Conservation (phyloP, 1,284 basidiomycete genomes). For the Phylloboletellus chloephorus region DNA sequence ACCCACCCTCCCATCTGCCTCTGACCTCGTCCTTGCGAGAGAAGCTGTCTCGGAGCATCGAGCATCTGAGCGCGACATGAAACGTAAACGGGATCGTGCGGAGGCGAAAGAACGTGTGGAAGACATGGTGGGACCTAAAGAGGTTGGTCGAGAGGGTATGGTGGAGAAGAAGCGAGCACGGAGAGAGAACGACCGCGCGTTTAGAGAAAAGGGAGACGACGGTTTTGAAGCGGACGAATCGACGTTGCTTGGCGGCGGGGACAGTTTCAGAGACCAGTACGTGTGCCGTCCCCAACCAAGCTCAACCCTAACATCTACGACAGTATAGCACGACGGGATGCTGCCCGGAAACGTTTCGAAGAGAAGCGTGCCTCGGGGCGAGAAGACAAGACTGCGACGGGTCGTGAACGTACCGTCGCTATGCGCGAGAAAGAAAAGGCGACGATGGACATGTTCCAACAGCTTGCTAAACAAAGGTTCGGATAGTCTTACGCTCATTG, state of each 20-base stretch:
- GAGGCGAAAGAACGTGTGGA: conserved; percentile 67
- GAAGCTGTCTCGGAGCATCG: conserved; percentile 49
- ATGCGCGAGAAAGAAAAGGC: conserved; percentile 69
- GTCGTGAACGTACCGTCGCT: conserved; percentile 50
- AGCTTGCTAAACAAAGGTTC: conserved; percentile 69
- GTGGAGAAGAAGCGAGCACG: conserved; percentile 69
- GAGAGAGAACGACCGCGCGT: conserved; percentile 58
- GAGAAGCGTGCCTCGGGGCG: conserved; percentile 39
- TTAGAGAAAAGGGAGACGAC: conserved; percentile 68
- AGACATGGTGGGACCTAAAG: conserved; percentile 67
- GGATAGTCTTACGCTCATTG: conserved; percentile 37
- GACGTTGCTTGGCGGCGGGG: conserved; percentile 66
- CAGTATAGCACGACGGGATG: conserved; percentile 66
- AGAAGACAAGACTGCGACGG: conserved; percentile 43
- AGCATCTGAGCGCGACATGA: conserved; percentile 46
- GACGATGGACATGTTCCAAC: conserved; percentile 82
- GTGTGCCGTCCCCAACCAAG: conserved; percentile 25
- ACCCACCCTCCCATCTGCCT: conserved; percentile 58
- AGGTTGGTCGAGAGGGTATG: conserved; percentile 66
- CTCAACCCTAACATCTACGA: conserved; percentile 11
- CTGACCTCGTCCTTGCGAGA: conserved; percentile 60
- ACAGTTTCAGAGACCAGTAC: conserved; percentile 67
- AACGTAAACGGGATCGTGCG: conserved; percentile 57
- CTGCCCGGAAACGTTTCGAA: conserved; percentile 51
- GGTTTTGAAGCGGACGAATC: conserved; percentile 64